These are phyloP conservation scores for Talaromyces islandicus DNA, from an alignment of 2,329 filamentous ascomycete genomes.

Conservation along the genomic window DNA sequence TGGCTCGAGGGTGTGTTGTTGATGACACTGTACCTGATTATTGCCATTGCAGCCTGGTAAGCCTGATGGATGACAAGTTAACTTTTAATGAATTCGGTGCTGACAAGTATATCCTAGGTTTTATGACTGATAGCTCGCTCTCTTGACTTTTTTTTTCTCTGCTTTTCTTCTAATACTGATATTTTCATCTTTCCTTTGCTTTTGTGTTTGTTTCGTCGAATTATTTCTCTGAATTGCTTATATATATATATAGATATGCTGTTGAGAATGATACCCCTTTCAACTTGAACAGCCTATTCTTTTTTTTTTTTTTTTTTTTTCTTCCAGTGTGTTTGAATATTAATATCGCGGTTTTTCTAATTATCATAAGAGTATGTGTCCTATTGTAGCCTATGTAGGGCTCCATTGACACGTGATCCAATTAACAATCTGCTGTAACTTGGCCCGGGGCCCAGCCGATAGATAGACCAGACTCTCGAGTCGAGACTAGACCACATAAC, in stretches of 20 bases:
- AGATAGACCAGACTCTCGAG: neutral
- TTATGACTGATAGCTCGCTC: neutral
- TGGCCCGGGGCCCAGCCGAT: too few species aligned
- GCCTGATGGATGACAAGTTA: conserved; percentile 1
- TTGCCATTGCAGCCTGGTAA: conserved; percentile 55
- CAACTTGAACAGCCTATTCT: neutral
- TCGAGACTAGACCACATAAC: too few species aligned
- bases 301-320: neutral
- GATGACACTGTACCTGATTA: conserved; percentile 57
- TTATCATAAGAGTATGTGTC: neutral
- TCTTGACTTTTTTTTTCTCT: neutral
- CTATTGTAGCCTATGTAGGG: neutral
- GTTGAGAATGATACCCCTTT: conserved; percentile 1
- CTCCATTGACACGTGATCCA: neutral
- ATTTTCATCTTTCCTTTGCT: neutral
- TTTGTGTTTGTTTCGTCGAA: too few species aligned
- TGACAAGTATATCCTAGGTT: neutral
- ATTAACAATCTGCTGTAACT: neutral
- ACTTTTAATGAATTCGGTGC: neutral
- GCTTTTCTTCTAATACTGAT: neutral
- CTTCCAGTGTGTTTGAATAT: neutral
- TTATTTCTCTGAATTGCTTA: neutral
- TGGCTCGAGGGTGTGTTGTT: conserved; percentile 58
- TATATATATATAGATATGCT: neutral
- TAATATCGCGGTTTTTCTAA: neutral